These are phyloP conservation scores for Phytophthora meadii DNA, from an alignment of 352 stramenopile species.

Conservation along the genomic window DNA sequence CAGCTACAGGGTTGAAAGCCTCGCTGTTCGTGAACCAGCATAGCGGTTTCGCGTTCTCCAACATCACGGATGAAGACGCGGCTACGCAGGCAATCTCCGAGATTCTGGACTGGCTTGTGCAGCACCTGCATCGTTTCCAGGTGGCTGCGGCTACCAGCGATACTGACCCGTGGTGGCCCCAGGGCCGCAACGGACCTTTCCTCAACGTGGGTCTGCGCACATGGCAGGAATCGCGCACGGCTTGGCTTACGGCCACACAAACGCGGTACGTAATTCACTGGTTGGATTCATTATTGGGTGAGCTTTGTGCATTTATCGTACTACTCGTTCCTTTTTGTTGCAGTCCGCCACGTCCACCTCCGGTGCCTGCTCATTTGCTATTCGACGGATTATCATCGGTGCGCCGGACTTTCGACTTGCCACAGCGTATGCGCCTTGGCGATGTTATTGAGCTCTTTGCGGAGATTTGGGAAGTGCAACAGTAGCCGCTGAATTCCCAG, in stretches of 20 bases:
- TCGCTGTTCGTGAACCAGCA: conserved; percentile 78
- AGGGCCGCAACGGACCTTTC: conserved; percentile 88
- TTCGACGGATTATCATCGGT: conserved; percentile 88
- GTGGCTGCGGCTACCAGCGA: conserved; percentile 79
- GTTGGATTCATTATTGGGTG: no score
- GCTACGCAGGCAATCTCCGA: conserved; percentile 87
- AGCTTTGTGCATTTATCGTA: conserved; percentile 6
- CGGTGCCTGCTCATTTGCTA: conserved; percentile 77
- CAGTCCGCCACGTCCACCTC: conserved; percentile 69
- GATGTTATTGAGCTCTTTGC: conserved; percentile 90
- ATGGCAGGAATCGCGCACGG: conserved; percentile 78
- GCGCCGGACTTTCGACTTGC: conserved; percentile 87
- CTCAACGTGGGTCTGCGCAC: conserved; percentile 79
- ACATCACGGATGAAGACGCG: conserved; percentile 91
- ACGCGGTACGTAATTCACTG: conserved; percentile 49
- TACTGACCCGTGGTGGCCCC: conserved; percentile 84
- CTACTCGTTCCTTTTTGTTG: conserved; percentile 17
- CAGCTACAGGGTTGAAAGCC: conserved; percentile 35
- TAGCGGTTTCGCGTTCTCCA: conserved; percentile 86
- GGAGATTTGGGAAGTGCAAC: conserved; percentile 91
- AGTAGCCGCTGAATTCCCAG: conserved; percentile 45
- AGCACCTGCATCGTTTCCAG: conserved; percentile 86
- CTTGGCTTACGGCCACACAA: conserved; percentile 78
- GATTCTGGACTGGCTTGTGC: conserved; percentile 86
- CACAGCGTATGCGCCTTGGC: conserved; percentile 83